Evolutionary conservation across 2,329 filamentous ascomycete species (phyloP).

Genomic region (Neospermospora avenae): DNA sequence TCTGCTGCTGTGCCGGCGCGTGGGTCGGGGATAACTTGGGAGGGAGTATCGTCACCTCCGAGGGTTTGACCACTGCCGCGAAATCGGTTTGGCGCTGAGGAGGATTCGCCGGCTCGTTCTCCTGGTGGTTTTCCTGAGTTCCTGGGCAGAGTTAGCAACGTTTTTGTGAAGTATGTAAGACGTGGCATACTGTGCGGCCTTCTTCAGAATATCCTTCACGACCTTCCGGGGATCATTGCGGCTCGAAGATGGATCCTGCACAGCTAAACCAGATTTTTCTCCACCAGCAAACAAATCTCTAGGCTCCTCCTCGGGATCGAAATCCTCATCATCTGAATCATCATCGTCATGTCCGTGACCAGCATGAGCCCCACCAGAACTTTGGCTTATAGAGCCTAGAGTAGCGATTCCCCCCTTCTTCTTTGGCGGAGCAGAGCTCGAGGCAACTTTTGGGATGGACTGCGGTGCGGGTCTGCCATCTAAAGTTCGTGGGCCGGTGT

Average conservation of each 20-base stretch:
- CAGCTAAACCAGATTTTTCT: slow-evolving; percentile 73
- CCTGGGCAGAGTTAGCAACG: slow-evolving; percentile 37
- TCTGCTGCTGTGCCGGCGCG: slow-evolving; percentile 27
- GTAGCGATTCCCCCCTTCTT: slow-evolving; percentile 53
- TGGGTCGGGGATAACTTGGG: slow-evolving; percentile 64
- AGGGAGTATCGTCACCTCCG: slow-evolving; percentile 73
- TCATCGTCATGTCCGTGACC: slow-evolving; percentile 51
- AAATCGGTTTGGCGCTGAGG: slow-evolving; percentile 54
- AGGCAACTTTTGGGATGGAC: slow-evolving; percentile 31
- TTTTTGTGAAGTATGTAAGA: not conserved
- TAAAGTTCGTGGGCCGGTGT: slow-evolving; percentile 60
- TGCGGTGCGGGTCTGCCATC: slow-evolving; percentile 58
- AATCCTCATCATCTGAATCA: slow-evolving; percentile 57
- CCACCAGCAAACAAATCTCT: slow-evolving; percentile 78
- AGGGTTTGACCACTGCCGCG: slow-evolving; percentile 71
- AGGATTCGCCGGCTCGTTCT: slow-evolving; percentile 46
- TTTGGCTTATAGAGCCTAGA: slow-evolving; percentile 47
- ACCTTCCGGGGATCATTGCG: slow-evolving; percentile 50
- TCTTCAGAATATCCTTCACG: slow-evolving; percentile 61
- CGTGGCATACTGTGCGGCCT: slow-evolving; percentile 53
- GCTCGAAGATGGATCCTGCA: slow-evolving; percentile 53
- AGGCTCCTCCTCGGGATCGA: slow-evolving; percentile 53
- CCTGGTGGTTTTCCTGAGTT: slow-evolving; percentile 55
- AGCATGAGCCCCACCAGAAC: slow-evolving; percentile 23
- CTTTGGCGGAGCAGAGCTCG: slow-evolving; percentile 26